phyloP scores from a whole-genome alignment of 129 eudicot species.

The Solidago caesia region DNA sequence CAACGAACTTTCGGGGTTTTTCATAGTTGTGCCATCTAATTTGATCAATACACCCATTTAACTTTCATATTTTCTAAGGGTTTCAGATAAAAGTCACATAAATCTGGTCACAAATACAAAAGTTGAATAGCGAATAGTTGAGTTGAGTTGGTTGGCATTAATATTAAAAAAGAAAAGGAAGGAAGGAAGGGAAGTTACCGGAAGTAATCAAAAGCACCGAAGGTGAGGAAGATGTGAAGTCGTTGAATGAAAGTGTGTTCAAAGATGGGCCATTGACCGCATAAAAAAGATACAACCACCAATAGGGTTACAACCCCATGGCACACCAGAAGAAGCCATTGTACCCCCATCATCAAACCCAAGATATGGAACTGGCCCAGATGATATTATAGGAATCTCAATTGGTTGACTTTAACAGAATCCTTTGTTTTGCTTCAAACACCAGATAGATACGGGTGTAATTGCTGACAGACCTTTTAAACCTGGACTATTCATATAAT shows the following conservation, averaged over 20 bases:
- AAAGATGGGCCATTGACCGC: conserved; percentile 97
- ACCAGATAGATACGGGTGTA: too few relatives aligned
- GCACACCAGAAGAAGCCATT: conserved; percentile 75
- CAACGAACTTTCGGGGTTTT: too few relatives aligned
- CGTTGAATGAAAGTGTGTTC: conserved; percentile 77
- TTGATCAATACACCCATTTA: too few relatives aligned
- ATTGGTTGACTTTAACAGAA: too few relatives aligned
- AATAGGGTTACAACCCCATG: conserved; percentile 71
- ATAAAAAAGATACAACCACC: conserved; percentile 72
- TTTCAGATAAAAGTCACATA: background rate
- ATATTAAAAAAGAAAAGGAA: background rate
- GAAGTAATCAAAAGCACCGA: conserved; percentile 84
- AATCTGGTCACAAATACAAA: background rate
- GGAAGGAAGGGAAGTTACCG: conserved; percentile 33
- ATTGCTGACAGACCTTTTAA: too few relatives aligned
- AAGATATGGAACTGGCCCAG: too few relatives aligned
- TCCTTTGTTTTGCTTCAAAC: too few relatives aligned
- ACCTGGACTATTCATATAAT: too few relatives aligned
- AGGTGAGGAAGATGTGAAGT: conserved; percentile 64
- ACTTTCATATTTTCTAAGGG: background rate
- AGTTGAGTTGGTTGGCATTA: background rate
- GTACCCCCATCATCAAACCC: conserved; percentile 39
- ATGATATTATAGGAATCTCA: too few relatives aligned
- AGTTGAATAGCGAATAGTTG: too few relatives aligned
- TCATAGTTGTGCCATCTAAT: too few relatives aligned